phyloP scores from a whole-genome alignment of 305 asterid genomes.

The Ilex paraguariensis region DNA sequence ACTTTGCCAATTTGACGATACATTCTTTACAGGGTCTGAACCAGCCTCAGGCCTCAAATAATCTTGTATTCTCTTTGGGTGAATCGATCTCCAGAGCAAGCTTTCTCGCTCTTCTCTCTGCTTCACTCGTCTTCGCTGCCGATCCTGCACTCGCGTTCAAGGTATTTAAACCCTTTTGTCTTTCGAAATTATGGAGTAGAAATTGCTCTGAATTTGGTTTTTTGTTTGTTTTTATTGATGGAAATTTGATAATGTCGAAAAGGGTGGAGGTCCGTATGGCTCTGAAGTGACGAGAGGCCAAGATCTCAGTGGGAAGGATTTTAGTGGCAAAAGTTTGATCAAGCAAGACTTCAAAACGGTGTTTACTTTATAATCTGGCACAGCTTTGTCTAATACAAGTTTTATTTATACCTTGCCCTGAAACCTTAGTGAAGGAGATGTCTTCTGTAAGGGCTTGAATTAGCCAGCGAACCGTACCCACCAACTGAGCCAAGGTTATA shows the following conservation, averaged over 20 bases:
- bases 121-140: slow-evolving; percentile 61
- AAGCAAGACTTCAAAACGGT: slow-evolving; percentile 95
- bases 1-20: background rate
- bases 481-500: no score
- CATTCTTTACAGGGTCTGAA: slow-evolving; percentile 22
- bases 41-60: slow-evolving; percentile 14
- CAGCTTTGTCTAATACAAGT: background rate
- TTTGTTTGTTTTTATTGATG: background rate
- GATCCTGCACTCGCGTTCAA: slow-evolving; percentile 88
- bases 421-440: no score
- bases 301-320: slow-evolving; percentile 81
- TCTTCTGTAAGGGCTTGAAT: no score
- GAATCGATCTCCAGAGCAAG: slow-evolving; percentile 56
- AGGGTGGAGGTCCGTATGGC: slow-evolving; percentile 99
- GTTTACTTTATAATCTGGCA: background rate
- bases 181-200: no score
- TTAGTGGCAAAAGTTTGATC: slow-evolving; percentile 78
- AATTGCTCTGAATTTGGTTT: background rate
- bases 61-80: slow-evolving; percentile 21
- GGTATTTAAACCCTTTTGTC: slow-evolving; percentile 29
- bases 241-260: slow-evolving; percentile 4
- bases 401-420: no score
- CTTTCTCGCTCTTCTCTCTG: slow-evolving; percentile 58
- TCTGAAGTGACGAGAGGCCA: slow-evolving; percentile 91
- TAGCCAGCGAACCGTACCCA: no score